Evolutionary conservation across 371 early-diverging fungal genomes (phyloP).

Genomic region (Lichtheimia ramosa): DNA sequence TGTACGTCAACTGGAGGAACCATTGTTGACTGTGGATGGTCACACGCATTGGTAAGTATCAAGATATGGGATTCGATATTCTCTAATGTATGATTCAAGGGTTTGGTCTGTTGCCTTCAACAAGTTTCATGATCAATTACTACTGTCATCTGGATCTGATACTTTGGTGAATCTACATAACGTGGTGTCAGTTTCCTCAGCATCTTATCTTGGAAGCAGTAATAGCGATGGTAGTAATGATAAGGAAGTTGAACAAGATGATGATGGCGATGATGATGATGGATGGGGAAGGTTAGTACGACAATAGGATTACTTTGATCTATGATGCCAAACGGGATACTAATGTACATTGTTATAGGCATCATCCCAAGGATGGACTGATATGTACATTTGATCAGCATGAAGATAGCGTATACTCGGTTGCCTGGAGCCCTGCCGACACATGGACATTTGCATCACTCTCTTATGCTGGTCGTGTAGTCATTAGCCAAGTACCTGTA

Average conservation of each 20-base stretch:
- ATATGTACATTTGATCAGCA: slow-evolving; percentile 86
- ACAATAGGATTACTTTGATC: slow-evolving; percentile 1
- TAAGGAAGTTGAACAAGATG: not conserved
- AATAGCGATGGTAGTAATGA: not conserved
- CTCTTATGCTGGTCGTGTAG: slow-evolving; percentile 90
- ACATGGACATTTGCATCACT: slow-evolving; percentile 95
- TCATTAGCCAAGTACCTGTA: slow-evolving; percentile 85
- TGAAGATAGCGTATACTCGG: slow-evolving; percentile 90
- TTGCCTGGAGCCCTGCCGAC: slow-evolving; percentile 86
- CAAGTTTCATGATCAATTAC: slow-evolving; percentile 85
- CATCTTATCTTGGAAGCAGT: slow-evolving; percentile 47
- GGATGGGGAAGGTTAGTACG: not conserved
- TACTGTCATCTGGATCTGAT: slow-evolving; percentile 84
- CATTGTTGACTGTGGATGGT: slow-evolving; percentile 64
- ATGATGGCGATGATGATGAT: slow-evolving; percentile 24
- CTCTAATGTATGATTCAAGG: slow-evolving; percentile 39
- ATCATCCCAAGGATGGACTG: slow-evolving; percentile 76
- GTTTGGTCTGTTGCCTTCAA: slow-evolving; percentile 85
- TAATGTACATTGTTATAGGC: slow-evolving; percentile 15
- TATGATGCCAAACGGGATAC: not conserved
- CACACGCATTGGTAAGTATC: slow-evolving; percentile 82
- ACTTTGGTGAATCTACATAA: slow-evolving; percentile 83
- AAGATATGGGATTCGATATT: not conserved
- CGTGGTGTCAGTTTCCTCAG: slow-evolving; percentile 80
- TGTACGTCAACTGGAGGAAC: slow-evolving; percentile 50